These are phyloP conservation scores for Spencermartinsiella ligniputridi DNA, from an alignment of 1,139 yeast genomes.

Conservation along the genomic window DNA sequence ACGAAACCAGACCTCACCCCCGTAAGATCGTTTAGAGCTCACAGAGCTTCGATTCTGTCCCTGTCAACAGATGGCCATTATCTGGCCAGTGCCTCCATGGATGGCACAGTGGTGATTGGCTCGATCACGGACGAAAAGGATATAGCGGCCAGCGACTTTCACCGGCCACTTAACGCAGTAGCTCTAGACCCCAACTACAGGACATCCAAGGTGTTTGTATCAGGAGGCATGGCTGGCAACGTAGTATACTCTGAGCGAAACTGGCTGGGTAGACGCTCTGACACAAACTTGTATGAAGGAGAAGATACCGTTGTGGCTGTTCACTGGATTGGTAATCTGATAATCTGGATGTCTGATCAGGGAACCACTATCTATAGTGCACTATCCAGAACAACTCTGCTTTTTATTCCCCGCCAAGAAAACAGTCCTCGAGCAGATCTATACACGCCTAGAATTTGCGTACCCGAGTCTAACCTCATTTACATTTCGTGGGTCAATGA, in stretches of 20 bases:
- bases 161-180: constrained; percentile 84
- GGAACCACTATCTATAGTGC: constrained; percentile 51
- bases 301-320: constrained; percentile 73
- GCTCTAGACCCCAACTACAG: constrained; percentile 69
- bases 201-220: constrained; percentile 59
- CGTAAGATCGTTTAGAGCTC: constrained; percentile 74
- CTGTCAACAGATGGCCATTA: constrained; percentile 62
- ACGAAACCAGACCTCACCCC: constrained; percentile 54
- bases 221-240: constrained; percentile 91
- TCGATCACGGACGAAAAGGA: constrained; percentile 59
- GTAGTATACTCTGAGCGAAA: constrained; percentile 69
- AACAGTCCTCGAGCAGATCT: constrained; percentile 70
- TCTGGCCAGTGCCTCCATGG: constrained; percentile 87
- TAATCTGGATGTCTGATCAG: constrained; percentile 81
- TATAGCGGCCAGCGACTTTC: constrained; percentile 72
- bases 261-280: constrained; percentile 83
- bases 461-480: constrained; percentile 63
- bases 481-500: constrained; percentile 81
- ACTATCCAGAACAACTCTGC: constrained; percentile 31
- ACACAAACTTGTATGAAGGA: constrained; percentile 55
- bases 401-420: constrained; percentile 53
- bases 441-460: constrained; percentile 74
- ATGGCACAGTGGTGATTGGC: constrained; percentile 86
- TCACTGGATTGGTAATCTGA: constrained; percentile 53
- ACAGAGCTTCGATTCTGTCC: constrained; percentile 76